Evolutionary conservation across 768 basidiomycete genomes (phyloP), one percentile per base, ranked within the genome.

Genomic region (Suillus bovinus): DNA sequence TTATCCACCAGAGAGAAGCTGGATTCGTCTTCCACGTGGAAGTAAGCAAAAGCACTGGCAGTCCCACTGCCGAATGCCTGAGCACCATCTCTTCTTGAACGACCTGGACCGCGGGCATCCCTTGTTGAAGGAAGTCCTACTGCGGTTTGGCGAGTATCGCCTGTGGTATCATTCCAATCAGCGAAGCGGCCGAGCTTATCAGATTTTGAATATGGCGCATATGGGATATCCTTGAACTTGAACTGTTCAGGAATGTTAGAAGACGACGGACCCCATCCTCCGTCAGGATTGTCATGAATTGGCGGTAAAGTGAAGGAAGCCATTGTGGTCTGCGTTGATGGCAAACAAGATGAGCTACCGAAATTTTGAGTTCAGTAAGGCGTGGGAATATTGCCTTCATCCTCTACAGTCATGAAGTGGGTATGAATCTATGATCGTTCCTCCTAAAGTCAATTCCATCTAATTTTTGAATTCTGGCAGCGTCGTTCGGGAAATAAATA

Each of bases 211-310:
- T 93, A 99, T 5, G 96, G 96, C 1, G 96, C 96, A 72, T 99
- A 99, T 52, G 97, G 97, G 63, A 99, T 97, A 69, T 98, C 97
- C 77, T 93, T 94, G 84, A 97, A 97, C 78, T 96, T 95, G 80
- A 96, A 98, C 66, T 94, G 89, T 50, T 90, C 82, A 1, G 96
- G 95, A 24, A 96, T 80, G 74, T 91, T 90, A 0, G 89, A 84
- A 4, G 89, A 86, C 7, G 94, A 93, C 7, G 86, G 86, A 1
- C 94, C 94, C 96, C 96, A 98, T 60, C 93, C 91, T 38, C 93
- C 94, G 69, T 96, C 94, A 42, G 90, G 89, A 77, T 93, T 95
- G 74, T 96, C 94, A 76, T 92, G 84, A 66, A 98, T 94, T 1
- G 84, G 83, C 46, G 95, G 95, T 41, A 98, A 82, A 58, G 86